A percentile compares a stretch with the other conserved stretches of the same genome.
Evolutionary conservation across 129 eudicot species (phyloP).

Genomic region (Heracleum sosnowskyi): DNA sequence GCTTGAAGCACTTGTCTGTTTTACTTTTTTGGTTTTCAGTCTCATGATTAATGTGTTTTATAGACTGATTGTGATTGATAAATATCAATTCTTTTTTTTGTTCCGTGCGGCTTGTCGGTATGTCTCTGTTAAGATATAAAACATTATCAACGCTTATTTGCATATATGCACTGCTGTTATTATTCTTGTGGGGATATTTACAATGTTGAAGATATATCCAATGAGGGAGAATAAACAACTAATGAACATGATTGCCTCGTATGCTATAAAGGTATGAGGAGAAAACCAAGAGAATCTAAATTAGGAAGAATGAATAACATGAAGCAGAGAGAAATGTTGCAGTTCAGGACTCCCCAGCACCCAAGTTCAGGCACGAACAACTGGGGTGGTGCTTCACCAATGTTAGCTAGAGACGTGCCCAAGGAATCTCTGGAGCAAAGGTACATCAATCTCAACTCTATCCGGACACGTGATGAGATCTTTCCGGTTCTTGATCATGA

Average conservation of each 20-base stretch:
- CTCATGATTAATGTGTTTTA: background rate
- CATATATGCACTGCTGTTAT: background rate
- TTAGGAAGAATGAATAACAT: conserved; percentile 8
- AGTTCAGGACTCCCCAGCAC: conserved; percentile 82
- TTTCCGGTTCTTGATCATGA: background rate
- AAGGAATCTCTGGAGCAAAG: conserved; percentile 61
- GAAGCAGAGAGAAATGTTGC: conserved; percentile 43
- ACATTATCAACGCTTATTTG: background rate
- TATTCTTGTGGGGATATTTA: background rate
- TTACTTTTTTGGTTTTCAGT: background rate
- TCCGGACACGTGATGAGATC: conserved; percentile 20
- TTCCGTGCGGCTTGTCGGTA: background rate
- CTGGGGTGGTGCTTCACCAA: conserved; percentile 43
- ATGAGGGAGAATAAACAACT: background rate
- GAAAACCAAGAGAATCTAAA: background rate
- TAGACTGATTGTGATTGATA: no score
- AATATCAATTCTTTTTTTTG: background rate
- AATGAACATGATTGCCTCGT: background rate
- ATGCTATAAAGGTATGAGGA: background rate
- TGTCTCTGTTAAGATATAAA: background rate
- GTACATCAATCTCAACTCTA: conserved; percentile 43
- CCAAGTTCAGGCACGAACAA: conserved; percentile 46
- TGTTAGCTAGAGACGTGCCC: conserved; percentile 31
- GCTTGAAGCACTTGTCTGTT: no score
- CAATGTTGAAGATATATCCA: conserved; percentile 6